Percentiles rank a stretch among this genome's conserved stretches.
phyloP scores from a whole-genome alignment of 441 rosid species.

The Kokia cookei region DNA sequence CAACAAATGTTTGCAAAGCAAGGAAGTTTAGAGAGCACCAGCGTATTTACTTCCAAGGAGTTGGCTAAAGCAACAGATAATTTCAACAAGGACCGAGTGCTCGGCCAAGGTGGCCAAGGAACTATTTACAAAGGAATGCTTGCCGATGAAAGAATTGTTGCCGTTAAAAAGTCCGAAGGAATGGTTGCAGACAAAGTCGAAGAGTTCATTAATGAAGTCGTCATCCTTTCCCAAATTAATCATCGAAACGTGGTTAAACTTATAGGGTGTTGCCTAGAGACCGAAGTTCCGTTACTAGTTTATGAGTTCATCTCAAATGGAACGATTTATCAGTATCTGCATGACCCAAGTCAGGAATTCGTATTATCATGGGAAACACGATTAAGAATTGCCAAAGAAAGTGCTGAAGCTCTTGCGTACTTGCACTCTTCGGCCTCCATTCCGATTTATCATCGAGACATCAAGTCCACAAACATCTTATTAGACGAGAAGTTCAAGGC shows the following conservation, averaged over 20 bases:
- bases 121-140: slow-evolving; percentile 36
- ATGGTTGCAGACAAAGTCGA: slow-evolving; percentile 15
- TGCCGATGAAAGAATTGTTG: slow-evolving; percentile 23
- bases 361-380: slow-evolving; percentile 20
- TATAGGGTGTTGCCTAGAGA: slow-evolving; percentile 35
- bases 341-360: slow-evolving; percentile 18
- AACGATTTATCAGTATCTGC: slow-evolving; percentile 19
- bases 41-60: slow-evolving; percentile 11
- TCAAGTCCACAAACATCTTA: neutral
- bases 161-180: slow-evolving; percentile 19
- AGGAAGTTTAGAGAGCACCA: slow-evolving; percentile 3
- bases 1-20: slow-evolving; percentile 11
- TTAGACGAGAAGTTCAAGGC: neutral
- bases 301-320: slow-evolving; percentile 31
- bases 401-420: slow-evolving; percentile 13
- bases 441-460: slow-evolving; percentile 1
- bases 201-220: slow-evolving; percentile 34
- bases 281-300: slow-evolving; percentile 27
- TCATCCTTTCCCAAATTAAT: slow-evolving; percentile 28
- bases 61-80: slow-evolving; percentile 16
- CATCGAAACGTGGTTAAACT: slow-evolving; percentile 34
- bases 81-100: slow-evolving; percentile 18
- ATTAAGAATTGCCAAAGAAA: slow-evolving; percentile 22
- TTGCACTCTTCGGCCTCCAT: slow-evolving; percentile 1
- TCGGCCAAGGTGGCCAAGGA: slow-evolving; percentile 36